Base-by-base conservation (phyloP, 306 rosid genomes). In the Sechiopsis laciniata region DNA sequence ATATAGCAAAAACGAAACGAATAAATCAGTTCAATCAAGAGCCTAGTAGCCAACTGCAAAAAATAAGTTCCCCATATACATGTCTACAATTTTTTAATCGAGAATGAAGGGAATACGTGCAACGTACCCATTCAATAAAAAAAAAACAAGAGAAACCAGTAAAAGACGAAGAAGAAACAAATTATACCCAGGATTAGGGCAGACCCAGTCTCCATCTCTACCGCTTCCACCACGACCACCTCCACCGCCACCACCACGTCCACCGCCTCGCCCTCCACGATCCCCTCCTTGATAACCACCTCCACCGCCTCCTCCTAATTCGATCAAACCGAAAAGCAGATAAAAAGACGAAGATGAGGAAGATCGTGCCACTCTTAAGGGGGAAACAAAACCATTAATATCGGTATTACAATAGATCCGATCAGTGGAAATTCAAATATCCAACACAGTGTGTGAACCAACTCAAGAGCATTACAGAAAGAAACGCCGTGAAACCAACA, bases 121-220 rank as follows among this genome's bases (percentile, higher is more conserved):
- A 16, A 48, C 50, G 17, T 17, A 60, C 55, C 35, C 40, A 64
- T 6, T 42, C 55, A 52, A 4, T 9, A 66, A 26, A 52, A 4
- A 1, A 0, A 67, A 21, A 37, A 66, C 15, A 66, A 66, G 5
- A 66, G 7, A 46, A 53, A 11, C 40, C 17, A 42, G 9, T 40
- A 19, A 51, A 55, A 42, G 54, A 59, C 6, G 1, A 42, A 42
- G 37, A 13, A 50, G 2, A 8, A 40, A 22, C 14, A 78, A 80
- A 32, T 8, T 65, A 77, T 13, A 82, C 99, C 95, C 86, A 53
- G 90, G 90, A 56, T 88, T 91, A 66, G 99, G 97, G 79, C 99
- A 95, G 2, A 88, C 88, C 99, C 99, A 95, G 78, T 95, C 97
- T 50, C 99, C 99, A 52, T 95, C 99, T 85, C 97, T 84, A 56